Conservation (phyloP, 2,329 filamentous ascomycete species). For the Alternaria dauci region DNA sequence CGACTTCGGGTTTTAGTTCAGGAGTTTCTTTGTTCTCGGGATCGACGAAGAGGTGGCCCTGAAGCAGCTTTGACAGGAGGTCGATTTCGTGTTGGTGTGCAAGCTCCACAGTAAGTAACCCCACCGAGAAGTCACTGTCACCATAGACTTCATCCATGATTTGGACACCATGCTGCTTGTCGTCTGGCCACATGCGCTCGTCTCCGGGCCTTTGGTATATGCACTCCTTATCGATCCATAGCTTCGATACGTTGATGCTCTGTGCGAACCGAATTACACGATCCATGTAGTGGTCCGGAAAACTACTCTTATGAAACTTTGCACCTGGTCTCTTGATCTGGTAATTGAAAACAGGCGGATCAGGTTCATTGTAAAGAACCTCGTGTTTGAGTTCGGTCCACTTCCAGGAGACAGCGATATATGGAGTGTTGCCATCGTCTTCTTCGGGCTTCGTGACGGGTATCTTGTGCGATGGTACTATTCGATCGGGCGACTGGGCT, state of each 20-base stretch:
- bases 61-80: conserved; percentile 16
- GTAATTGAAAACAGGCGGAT: conserved; percentile 15
- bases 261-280: conserved; percentile 28
- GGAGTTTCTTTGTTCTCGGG: not conserved
- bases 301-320: conserved; percentile 19
- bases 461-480: not conserved
- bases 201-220: conserved; percentile 30
- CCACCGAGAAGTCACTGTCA: conserved; percentile 16
- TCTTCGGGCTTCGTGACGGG: conserved; percentile 8
- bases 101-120: conserved; percentile 21
- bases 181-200: not conserved
- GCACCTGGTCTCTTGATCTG: conserved; percentile 11
- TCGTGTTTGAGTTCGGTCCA: conserved; percentile 9
- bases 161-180: conserved; percentile 23
- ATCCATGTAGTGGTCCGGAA: conserved; percentile 30
- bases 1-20: not conserved
- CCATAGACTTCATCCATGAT: conserved; percentile 34
- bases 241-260: not conserved
- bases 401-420: conserved; percentile 31
- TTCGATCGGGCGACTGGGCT: not conserved
- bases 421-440: conserved; percentile 1
- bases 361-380: not conserved
- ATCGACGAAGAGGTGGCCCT: conserved; percentile 10
- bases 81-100: conserved; percentile 17
- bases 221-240: conserved; percentile 34